Evolutionary conservation across 2,329 filamentous ascomycete species (phyloP), one percentile per base, ranked within the genome.

Genomic region (Daldinia eschscholtzii): DNA sequence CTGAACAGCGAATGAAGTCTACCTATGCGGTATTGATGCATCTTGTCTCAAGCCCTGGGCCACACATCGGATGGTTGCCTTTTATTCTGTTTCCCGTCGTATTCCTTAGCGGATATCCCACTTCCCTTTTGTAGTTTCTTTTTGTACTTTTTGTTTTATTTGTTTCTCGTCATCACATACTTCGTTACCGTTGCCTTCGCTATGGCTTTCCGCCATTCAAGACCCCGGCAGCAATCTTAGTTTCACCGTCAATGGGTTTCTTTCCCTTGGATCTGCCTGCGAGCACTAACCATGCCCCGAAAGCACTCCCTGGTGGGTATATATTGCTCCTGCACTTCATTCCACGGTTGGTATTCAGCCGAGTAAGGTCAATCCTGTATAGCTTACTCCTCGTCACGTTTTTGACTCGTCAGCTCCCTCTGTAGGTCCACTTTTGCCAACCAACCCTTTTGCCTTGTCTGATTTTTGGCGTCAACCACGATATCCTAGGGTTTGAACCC

Each of bases 1-100:
- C 55, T 66, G 57, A 57, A 64, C 55, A 64, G 68, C 42, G 60
- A 68, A 68, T 44, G 46, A 64, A 64, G 57, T 69, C 63, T 69
- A 55, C 52, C 52, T 55, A 69, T 67, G 57, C n/a, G 60, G 62
- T 52, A 61, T 39, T n/a, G 44, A 57, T 63, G 58, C 44, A 50
- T 20, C 41, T 67, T 48, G 57, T 42, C 55, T 48, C 37, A 39
- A 55, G 63, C 57, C 48, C 50, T 30, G 35, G 57, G 39, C 41
- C 53, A 39, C 53, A 35, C 42, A 48, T 65, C 30, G 26, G 41
- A 63, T 44, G 35, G 61, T 62, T 53, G 59, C 60, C 33, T 57
- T 5, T 57, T 61, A 56, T 59, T 28, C 12, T 41, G 41, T 20
- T 20, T 48, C 55, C 52, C 37, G 55, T 28, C 61, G 42, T 50